Percentiles rank a stretch among this genome's conserved stretches.
Conservation (phyloP, 106 monocot genomes). For the Platanthera guangdongensis region DNA sequence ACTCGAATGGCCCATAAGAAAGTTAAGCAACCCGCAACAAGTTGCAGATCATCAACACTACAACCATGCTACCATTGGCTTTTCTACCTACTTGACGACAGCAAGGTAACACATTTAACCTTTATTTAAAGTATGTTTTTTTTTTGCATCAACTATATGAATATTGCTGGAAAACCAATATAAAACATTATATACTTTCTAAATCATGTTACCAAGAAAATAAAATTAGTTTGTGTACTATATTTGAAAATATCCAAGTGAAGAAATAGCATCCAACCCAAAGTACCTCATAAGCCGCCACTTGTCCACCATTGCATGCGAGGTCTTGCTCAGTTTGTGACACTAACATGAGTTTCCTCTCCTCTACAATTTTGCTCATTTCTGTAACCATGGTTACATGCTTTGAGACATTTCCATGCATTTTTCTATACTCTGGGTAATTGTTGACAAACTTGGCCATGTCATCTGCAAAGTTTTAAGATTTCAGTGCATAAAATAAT, state of each 20-base stretch:
- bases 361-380: constrained; percentile 90
- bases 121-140: not conserved
- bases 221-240: not conserved
- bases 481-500: constrained; percentile 1
- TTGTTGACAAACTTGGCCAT: constrained; percentile 98
- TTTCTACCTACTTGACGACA: too few species aligned
- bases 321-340: constrained; percentile 97
- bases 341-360: constrained; percentile 88
- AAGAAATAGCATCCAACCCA: not conserved
- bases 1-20: too few species aligned
- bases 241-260: not conserved
- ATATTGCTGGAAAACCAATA: not conserved
- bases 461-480: constrained; percentile 54
- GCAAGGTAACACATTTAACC: too few species aligned
- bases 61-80: not conserved
- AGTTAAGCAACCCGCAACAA: too few species aligned
- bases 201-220: not conserved
- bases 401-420: constrained; percentile 99
- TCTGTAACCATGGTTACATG: constrained; percentile 96
- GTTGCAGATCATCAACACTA: not conserved
- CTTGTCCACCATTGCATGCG: constrained; percentile 97
- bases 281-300: constrained; percentile 86
- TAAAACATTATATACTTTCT: not conserved
- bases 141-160: not conserved
- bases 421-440: constrained; percentile 92